phyloP scores from a whole-genome alignment of 2,329 filamentous ascomycete genomes.

The Ophioceras dolichostomum region DNA sequence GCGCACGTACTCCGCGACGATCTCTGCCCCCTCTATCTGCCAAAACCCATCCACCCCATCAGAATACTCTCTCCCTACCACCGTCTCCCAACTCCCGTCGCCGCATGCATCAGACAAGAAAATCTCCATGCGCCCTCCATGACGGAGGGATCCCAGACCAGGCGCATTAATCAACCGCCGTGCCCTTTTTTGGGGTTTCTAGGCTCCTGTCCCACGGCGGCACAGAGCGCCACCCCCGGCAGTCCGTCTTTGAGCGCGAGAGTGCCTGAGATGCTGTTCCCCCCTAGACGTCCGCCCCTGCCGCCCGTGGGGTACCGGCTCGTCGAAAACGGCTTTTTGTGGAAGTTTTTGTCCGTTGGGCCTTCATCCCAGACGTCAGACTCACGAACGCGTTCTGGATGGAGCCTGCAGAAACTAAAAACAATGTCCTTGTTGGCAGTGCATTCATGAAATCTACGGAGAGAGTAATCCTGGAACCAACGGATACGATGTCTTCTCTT shows the following conservation, averaged over 20 bases:
- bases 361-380: no score
- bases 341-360: conserved; percentile 95
- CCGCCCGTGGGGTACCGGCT: neutral
- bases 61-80: conserved; percentile 9
- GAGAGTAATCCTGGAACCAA: no score
- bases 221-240: conserved; percentile 34
- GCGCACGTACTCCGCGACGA: no score
- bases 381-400: no score
- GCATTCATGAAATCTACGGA: neutral
- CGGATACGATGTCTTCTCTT: no score
- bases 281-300: neutral
- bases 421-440: neutral
- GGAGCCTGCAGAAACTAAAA: no score
- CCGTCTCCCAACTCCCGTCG: conserved; percentile 20
- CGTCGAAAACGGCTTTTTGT: conserved; percentile 51
- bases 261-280: no score
- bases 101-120: conserved; percentile 20
- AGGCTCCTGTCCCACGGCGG: conserved; percentile 26
- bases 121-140: conserved; percentile 28
- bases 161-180: conserved; percentile 42
- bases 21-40: conserved; percentile 5
- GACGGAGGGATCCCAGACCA: conserved; percentile 36
- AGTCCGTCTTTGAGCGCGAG: no score
- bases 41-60: conserved; percentile 10
- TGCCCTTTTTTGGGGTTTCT: no score